Conservation (phyloP, 371 early-diverging fungal genomes). For the Syncephalis plumigaleata region DNA sequence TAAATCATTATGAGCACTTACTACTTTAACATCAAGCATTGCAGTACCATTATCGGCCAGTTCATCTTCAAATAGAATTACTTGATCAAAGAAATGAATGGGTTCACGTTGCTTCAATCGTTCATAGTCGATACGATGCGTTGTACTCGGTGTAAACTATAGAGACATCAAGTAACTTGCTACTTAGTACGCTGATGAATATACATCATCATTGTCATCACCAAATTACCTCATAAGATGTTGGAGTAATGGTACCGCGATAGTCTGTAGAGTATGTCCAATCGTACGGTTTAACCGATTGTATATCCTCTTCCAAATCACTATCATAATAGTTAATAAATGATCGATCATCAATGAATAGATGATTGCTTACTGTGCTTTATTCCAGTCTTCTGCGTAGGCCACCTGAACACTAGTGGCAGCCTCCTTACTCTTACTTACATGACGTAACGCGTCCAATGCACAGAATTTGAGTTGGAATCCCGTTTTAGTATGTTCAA, state of each 20-base stretch:
- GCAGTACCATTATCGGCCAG: slow-evolving; percentile 88
- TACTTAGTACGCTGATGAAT: too few species aligned
- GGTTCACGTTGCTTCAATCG: slow-evolving; percentile 57
- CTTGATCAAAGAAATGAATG: slow-evolving; percentile 80
- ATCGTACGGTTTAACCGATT: slow-evolving; percentile 78
- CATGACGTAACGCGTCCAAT: slow-evolving; percentile 51
- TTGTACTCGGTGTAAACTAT: slow-evolving; percentile 12
- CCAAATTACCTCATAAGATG: slow-evolving; percentile 1
- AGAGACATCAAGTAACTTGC: too few species aligned
- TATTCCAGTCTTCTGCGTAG: slow-evolving; percentile 67
- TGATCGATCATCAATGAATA: too few species aligned
- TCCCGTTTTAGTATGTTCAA: slow-evolving; percentile 20
- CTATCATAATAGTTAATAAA: slow-evolving; percentile 18
- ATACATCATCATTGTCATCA: not conserved
- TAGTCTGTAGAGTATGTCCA: slow-evolving; percentile 86
- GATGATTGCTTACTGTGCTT: slow-evolving; percentile 42
- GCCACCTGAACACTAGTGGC: slow-evolving; percentile 60
- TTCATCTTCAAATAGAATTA: slow-evolving; percentile 88
- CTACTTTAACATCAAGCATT: slow-evolving; percentile 57
- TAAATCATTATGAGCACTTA: slow-evolving; percentile 16
- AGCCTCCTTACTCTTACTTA: slow-evolving; percentile 40
- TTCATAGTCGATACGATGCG: slow-evolving; percentile 46
- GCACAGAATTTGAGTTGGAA: slow-evolving; percentile 40
- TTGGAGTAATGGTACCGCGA: slow-evolving; percentile 27
- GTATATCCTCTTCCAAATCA: slow-evolving; percentile 53